phyloP scores from a whole-genome alignment of 148 eudicot species.

The Polygonum aviculare region DNA sequence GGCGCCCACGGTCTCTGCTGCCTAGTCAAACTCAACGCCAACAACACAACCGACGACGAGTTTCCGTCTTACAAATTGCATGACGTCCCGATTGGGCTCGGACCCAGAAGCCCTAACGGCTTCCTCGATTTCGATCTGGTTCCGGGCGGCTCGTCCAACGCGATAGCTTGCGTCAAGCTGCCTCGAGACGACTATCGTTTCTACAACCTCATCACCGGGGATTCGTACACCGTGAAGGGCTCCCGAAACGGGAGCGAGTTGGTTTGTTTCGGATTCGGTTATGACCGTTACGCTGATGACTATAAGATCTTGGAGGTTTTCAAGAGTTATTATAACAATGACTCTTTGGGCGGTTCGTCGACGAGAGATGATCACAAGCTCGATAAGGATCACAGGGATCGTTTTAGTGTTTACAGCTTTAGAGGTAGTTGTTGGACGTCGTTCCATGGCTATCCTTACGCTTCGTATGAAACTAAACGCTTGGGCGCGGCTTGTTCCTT shows the following conservation, averaged over 20 bases:
- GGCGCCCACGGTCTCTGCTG: not conserved
- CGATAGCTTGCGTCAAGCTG: not conserved
- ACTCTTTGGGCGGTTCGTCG: too few species aligned
- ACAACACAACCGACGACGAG: not conserved
- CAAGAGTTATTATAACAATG: not conserved
- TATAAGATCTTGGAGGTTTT: not conserved
- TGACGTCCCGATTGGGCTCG: not conserved
- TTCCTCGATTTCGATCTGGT: not conserved
- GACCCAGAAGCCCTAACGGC: too few species aligned
- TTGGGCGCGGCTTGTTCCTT: not conserved
- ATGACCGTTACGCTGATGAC: not conserved
- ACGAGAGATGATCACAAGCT: too few species aligned
- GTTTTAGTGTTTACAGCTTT: not conserved
- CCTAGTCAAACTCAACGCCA: not conserved
- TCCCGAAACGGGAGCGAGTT: not conserved
- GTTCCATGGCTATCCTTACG: not conserved
- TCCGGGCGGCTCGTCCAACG: not conserved
- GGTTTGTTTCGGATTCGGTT: not conserved
- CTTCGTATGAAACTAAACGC: not conserved
- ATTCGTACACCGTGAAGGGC: not conserved
- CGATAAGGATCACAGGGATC: not conserved
- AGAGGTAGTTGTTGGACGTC: not conserved
- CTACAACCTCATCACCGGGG: not conserved
- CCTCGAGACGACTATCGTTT: not conserved
- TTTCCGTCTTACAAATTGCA: not conserved